Evolutionary conservation across 2,329 filamentous ascomycete species (phyloP).

Genomic region (Fusarium pseudograminearum): DNA sequence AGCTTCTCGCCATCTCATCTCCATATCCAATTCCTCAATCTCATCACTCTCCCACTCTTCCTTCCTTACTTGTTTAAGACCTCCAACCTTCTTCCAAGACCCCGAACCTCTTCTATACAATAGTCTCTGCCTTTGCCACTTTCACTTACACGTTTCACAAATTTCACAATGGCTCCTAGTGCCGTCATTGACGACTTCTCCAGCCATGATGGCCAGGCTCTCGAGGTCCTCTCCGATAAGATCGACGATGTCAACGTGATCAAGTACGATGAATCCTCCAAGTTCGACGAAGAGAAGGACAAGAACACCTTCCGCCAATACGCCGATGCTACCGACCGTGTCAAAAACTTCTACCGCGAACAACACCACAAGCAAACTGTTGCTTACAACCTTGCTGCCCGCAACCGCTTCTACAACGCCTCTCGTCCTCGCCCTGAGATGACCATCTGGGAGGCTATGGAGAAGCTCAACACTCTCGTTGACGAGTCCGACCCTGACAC

Average conservation of each 20-base stretch:
- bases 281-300: conserved; percentile 81
- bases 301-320: conserved; percentile 86
- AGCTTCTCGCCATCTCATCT: conserved; percentile 7
- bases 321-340: conserved; percentile 82
- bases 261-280: conserved; percentile 65
- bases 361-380: conserved; percentile 80
- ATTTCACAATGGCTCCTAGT: conserved; percentile 45
- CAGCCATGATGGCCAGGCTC: conserved; percentile 46
- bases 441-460: conserved; percentile 91
- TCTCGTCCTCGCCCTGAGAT: conserved; percentile 74
- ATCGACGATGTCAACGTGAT: conserved; percentile 66
- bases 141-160: conserved; percentile 31
- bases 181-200: conserved; percentile 44
- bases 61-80: neutral
- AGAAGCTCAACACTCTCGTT: conserved; percentile 90
- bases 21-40: conserved; percentile 11
- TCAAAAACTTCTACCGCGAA: conserved; percentile 87
- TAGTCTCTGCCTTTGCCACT: conserved; percentile 1
- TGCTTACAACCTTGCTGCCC: conserved; percentile 85
- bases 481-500: conserved; percentile 95
- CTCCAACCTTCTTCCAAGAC: neutral
- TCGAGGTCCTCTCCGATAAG: conserved; percentile 64
- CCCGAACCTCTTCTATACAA: neutral
- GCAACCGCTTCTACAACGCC: conserved; percentile 68
- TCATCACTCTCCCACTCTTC: conserved; percentile 27